Evolutionary conservation across 805 yeast species (phyloP), one percentile per base, ranked within the genome.

Genomic region (Metschnikowia sp.): DNA sequence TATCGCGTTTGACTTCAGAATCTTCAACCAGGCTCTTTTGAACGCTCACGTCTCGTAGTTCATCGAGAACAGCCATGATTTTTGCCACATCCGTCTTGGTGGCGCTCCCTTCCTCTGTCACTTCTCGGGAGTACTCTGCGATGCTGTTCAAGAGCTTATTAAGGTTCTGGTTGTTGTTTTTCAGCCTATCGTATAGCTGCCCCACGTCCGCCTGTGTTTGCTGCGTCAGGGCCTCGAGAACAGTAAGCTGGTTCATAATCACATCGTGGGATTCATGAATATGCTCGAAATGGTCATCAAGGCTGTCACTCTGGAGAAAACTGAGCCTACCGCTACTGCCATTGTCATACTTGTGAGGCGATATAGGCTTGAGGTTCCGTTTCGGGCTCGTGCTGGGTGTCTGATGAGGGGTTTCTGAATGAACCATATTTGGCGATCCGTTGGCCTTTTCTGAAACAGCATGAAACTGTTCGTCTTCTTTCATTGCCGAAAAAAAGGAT

Each of bases 131-230:
- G 54, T 68, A 66, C n/a, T 57, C 53, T 10, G 70, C 65, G 29
- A 72, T 61, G 39, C 64, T 64, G 22, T 62, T 59, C 11, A 72
- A 60, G 36, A 71, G 57, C 49, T 61, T 63, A 47, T 63, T 69
- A 59, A 71, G 64, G 48, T 67, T 53, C 45, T 62, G 65, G 51
- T 72, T 70, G 51, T 72, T 71, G 52, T 67, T 70, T 54, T 67
- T 70, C 66, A 66, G 71, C 30, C 75, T 54, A 36, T 69, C 74
- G 22, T 59, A 60, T 39, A 72, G 59, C 49, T 70, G 72, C 4
- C 56, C 66, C 45, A 71, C 52, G 50, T 70, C 76, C 1, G 62
- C 56, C 31, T 59, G 60, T 6, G 70, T 65, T 49, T 71, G 76
- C 34, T 63, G 63, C 3, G 72, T 61, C 39, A 62, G 66, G 1